These are phyloP conservation scores for Selaginella moellendorffii DNA, from an alignment of 75 land plant species.

Conservation along the genomic window DNA sequence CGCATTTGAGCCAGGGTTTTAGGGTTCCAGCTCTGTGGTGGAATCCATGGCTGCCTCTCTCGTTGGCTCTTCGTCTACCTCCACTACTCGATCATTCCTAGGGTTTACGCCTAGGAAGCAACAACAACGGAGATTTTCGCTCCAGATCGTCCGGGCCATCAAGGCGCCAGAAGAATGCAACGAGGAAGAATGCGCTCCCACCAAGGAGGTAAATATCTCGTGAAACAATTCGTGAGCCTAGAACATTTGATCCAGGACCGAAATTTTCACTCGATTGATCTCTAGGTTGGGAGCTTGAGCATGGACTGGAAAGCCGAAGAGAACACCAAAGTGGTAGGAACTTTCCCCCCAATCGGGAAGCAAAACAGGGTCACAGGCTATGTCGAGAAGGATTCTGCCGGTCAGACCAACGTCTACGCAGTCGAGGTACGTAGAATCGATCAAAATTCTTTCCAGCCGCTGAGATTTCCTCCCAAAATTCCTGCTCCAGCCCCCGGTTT, in stretches of 20 bases:
- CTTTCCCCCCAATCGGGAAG: conserved; percentile 49
- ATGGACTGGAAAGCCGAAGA: conserved; percentile 83
- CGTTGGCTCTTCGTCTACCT: too few species aligned
- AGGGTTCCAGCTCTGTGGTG: too few species aligned
- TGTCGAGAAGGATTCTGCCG: conserved; percentile 94
- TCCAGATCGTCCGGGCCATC: conserved; percentile 13
- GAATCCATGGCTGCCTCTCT: too few species aligned
- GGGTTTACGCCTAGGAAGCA: too few species aligned
- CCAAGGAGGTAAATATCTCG: conserved; percentile 84
- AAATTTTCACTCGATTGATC: too few species aligned
- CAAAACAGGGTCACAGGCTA: conserved; percentile 54
- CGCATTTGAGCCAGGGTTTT: neutral
- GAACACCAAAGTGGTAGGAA: conserved; percentile 64
- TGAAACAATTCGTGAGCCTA: too few species aligned
- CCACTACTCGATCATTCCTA: too few species aligned
- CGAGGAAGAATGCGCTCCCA: conserved; percentile 69
- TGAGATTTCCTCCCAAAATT: too few species aligned
- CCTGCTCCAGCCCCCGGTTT: conserved; percentile 84
- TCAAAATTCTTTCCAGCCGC: too few species aligned
- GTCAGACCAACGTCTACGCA: conserved; percentile 84
- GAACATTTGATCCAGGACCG: too few species aligned
- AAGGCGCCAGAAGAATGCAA: conserved; percentile 53
- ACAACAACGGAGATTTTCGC: too few species aligned
- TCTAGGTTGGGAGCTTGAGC: conserved; percentile 82
- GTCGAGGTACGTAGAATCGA: conserved; percentile 87